A percentile compares a stretch with the other conserved stretches of the same genome.
phyloP scores from a whole-genome alignment of 1,284 basidiomycete genomes.

The Ceratobasidium sp. region DNA sequence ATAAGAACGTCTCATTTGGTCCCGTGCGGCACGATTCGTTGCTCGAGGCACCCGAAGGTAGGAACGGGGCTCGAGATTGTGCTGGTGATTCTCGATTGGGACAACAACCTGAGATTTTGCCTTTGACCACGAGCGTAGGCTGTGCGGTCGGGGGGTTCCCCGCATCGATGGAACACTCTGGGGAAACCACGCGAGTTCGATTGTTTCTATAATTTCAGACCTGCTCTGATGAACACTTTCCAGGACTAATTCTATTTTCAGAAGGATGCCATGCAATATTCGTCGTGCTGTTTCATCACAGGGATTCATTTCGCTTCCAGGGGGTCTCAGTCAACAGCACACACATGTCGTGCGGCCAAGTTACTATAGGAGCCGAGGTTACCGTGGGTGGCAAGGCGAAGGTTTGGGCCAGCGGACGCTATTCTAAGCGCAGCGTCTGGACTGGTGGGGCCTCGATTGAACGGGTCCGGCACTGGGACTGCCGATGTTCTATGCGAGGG shows the following conservation, averaged over 20 bases:
- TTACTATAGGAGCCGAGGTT: neutral
- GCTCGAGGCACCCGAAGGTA: constrained; percentile 27
- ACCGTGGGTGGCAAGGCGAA: neutral
- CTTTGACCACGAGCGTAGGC: constrained; percentile 2
- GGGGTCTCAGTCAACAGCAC: neutral
- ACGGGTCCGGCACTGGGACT: neutral
- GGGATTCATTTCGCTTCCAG: neutral
- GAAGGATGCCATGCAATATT: constrained; percentile 1
- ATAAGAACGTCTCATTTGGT: neutral
- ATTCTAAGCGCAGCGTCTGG: neutral
- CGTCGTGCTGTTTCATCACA: constrained; percentile 21
- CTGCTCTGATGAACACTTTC: constrained; percentile 16
- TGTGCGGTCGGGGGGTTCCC: no score
- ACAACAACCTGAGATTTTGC: constrained; percentile 1
- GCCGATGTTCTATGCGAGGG: neutral
- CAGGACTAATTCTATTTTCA: constrained; percentile 28
- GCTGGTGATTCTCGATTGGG: neutral
- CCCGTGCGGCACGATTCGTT: neutral
- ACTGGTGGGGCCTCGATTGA: constrained; percentile 5
- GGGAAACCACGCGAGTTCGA: constrained; percentile 24
- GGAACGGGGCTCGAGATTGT: neutral
- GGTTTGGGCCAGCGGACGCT: neutral
- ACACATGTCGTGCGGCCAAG: neutral
- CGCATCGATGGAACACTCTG: constrained; percentile 32
- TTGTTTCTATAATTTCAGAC: constrained; percentile 4